Conservation (phyloP, 2,329 filamentous ascomycete genomes). For the Pseudogymnoascus sp. region DNA sequence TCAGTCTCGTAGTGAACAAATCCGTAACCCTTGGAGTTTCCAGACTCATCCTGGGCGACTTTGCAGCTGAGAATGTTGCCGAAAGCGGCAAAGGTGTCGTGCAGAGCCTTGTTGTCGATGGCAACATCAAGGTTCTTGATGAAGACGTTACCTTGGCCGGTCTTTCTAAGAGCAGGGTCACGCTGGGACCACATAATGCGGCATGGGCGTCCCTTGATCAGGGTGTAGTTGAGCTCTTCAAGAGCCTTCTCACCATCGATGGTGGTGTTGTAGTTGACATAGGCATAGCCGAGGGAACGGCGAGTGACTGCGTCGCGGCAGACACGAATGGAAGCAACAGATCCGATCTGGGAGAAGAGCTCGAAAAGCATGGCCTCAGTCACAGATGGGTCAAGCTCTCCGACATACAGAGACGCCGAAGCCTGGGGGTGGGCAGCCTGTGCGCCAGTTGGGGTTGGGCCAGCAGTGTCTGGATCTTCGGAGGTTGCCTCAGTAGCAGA, state of each 20-base stretch:
- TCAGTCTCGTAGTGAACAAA: constrained; percentile 99
- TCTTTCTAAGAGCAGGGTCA: constrained; percentile 98
- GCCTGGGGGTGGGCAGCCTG: constrained; percentile 70
- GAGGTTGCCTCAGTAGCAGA: constrained; percentile 42
- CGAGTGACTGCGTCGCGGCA: constrained; percentile 98
- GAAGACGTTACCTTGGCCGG: constrained; percentile 97
- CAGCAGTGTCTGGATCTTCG: constrained; percentile 56
- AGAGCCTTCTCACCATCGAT: constrained; percentile 94
- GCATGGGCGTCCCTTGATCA: constrained; percentile 98
- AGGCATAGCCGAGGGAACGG: constrained; percentile 96
- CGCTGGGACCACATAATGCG: constrained; percentile 99
- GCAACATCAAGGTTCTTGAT: constrained; percentile 99
- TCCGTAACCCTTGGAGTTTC: constrained; percentile 96
- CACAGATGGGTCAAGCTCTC: constrained; percentile 94
- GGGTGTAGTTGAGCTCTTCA: constrained; percentile 98
- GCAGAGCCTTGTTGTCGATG: constrained; percentile 99
- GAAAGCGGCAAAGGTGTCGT: constrained; percentile 98
- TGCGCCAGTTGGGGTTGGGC: constrained; percentile 62
- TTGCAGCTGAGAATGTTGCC: constrained; percentile 99
- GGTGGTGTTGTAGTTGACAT: constrained; percentile 99
- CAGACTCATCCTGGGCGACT: constrained; percentile 94
- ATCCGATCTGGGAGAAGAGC: constrained; percentile 98
- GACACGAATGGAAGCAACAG: constrained; percentile 97
- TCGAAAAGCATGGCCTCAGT: constrained; percentile 99
- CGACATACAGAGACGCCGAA: constrained; percentile 96